phyloP scores from a whole-genome alignment of 305 asterid genomes.

The Solanum hybrid region DNA sequence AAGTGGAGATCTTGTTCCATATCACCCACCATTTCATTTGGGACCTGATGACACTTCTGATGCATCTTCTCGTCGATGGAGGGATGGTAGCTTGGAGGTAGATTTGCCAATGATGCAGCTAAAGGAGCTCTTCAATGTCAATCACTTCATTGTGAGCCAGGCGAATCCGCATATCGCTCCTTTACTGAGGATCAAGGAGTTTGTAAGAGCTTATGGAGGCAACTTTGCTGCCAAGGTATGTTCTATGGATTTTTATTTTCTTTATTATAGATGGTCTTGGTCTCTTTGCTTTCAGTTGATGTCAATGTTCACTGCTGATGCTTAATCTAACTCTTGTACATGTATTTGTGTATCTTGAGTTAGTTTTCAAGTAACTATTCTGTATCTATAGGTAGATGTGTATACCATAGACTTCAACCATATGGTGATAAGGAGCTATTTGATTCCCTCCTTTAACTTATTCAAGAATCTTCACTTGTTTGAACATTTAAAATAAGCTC shows the following conservation, averaged over 20 bases:
- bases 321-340: neutral
- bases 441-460: neutral
- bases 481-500: neutral
- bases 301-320: neutral
- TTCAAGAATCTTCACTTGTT: neutral
- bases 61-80: conserved; percentile 73
- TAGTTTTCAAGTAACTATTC: neutral
- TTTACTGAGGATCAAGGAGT: conserved; percentile 68
- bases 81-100: conserved; percentile 96
- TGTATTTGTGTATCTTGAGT: neutral
- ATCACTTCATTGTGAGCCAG: conserved; percentile 93
- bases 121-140: conserved; percentile 93
- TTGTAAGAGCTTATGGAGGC: conserved; percentile 85
- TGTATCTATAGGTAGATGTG: neutral
- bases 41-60: conserved; percentile 62
- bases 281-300: neutral
- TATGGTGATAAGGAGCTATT: neutral
- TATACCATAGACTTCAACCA: neutral
- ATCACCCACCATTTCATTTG: conserved; percentile 86
- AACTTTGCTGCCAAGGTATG: conserved; percentile 89
- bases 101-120: conserved; percentile 95
- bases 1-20: conserved; percentile 83
- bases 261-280: neutral
- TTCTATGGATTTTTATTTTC: neutral
- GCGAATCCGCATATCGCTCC: conserved; percentile 95